Base-by-base conservation (phyloP, 1,139 yeast species). In the Kodamaea suecica region DNA sequence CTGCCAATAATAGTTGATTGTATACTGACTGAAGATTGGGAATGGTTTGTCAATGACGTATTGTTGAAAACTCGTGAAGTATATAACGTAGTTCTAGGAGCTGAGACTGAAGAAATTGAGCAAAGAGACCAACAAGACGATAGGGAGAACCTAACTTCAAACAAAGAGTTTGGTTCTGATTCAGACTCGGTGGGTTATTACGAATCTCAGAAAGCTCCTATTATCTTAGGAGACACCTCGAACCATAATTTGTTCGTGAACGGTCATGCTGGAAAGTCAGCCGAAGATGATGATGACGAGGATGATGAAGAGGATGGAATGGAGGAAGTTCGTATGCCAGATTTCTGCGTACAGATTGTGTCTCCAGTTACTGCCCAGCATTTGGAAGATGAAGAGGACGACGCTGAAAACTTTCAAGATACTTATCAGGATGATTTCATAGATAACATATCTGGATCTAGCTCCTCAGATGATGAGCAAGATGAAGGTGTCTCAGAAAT, bases 71-170 rank as follows among this genome's bases (percentile, higher is more conserved):
- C 76, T 0, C 52, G 76, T 39, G 75, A 70, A 40, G 59, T 69
- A 19, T 70, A 70, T 38, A 70, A 70, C 43, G 73, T 65, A 6
- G 73, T 70, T 0, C 50, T 70, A 23, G 76, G 76, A 1, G 40
- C 35, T 5, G 47, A 45, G 7, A 39, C 34, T 5, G 48, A 42
- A 3, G 39, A 23, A 10, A 41, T 34, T 7, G 46, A 46, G 12
- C 42, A 41, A 4, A 47, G 37, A 5, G 33, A n/a, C n/a, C n/a
- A n/a, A n/a, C n/a, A 37, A 7, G 17, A 13, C 3, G 16, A 26
- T 9, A 17, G 31, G 24, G 37, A 38, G 19, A 36, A 26, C 29
- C 4, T 9, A 7, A 10, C 7, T 7, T 19, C 11, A 5, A 11
- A 11, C 13, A 23, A 23, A 12, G 28, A 25, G 8, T 11, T 12